Percentiles rank a stretch among this genome's conserved stretches.
phyloP scores from a whole-genome alignment of 257 asterid genomes.

The Solanum lycopersicoides region DNA sequence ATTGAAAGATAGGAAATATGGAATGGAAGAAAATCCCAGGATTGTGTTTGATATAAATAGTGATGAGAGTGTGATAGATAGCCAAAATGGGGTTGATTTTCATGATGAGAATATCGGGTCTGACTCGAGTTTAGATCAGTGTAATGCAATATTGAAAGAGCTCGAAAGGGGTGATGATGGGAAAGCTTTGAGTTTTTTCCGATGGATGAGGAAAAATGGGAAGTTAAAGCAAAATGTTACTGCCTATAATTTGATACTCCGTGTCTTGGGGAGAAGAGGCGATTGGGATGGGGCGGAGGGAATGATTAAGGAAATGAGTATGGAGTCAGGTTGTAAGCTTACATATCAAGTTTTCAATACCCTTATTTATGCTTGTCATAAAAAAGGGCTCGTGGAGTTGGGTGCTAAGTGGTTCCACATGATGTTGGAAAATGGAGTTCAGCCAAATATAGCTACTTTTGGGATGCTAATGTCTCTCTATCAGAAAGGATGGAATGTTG shows the following conservation, averaged over 20 bases:
- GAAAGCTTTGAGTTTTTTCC: slow-evolving; percentile 49
- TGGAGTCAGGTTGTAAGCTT: slow-evolving; percentile 38
- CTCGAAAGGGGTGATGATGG: slow-evolving; percentile 37
- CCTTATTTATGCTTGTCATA: slow-evolving; percentile 58
- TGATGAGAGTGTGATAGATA: slow-evolving; percentile 11
- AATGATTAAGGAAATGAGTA: slow-evolving; percentile 49
- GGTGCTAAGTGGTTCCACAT: slow-evolving; percentile 59
- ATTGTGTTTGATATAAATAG: slow-evolving; percentile 3
- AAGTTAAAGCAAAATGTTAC: slow-evolving; percentile 50
- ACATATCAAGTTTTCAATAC: slow-evolving; percentile 55
- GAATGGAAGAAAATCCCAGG: slow-evolving; percentile 11
- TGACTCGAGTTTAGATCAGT: slow-evolving; percentile 33
- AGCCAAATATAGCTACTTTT: slow-evolving; percentile 75
- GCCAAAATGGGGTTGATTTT: slow-evolving; percentile 5
- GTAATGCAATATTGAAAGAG: slow-evolving; percentile 52
- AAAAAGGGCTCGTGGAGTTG: slow-evolving; percentile 48
- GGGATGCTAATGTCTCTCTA: slow-evolving; percentile 88
- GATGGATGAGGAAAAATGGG: slow-evolving; percentile 74
- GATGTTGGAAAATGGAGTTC: slow-evolving; percentile 60
- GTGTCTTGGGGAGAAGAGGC: slow-evolving; percentile 62
- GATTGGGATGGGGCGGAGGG: slow-evolving; percentile 64
- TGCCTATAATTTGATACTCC: slow-evolving; percentile 59
- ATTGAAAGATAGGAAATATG: neutral
- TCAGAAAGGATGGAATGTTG: slow-evolving; percentile 58
- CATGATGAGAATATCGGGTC: slow-evolving; percentile 12